Base-by-base conservation (phyloP, 805 yeast genomes). In the Yamadazyma endophytica region DNA sequence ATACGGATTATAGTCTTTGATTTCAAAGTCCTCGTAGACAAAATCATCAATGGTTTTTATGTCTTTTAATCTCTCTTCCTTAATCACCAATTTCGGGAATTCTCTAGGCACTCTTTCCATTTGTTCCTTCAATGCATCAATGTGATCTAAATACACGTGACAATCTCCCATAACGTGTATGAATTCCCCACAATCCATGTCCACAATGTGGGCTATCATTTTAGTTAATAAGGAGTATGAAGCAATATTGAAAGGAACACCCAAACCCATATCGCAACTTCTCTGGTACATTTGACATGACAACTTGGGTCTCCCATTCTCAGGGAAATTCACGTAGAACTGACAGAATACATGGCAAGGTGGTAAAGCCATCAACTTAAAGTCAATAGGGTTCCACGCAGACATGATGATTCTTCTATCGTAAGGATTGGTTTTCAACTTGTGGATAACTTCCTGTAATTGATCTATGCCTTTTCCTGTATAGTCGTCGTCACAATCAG, bases 231-330 rank as follows among this genome's bases (percentile, higher is more conserved):
- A 65, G 0, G 98, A 95, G 54, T 92, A 92, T 0, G 97, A 87
- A 0, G 99, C 98, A 50, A 92, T 92, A 54, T 92, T 92, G 60
- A 92, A 92, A 1, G 99, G 99, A 14, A 92, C 97, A 9, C 99
- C 99, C n/a, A 92, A 73, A 0, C 99, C 99, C 96, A 92, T 89
- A 53, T 92, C 99, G 59, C 97, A 90, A n/a, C 96, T 84, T 49
- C 99, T 76, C 63, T 92, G 99, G 59, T 92, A 92, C 65, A 92
- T 66, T 36, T 82, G 74, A 56, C 98, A 92, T 9, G 92, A 83
- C 34, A 92, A 70, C 48, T 71, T 77, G 14, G 94, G 94, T 46
- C 61, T 76, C 4, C 52, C 36, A 14, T 43, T 39, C 17, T 64
- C 64, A 29, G 95, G 90, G 63, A 83, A 84, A 47, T 74, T 83